Base-by-base conservation (phyloP, 1,284 basidiomycete species). In the Gomphus bonarii region DNA sequence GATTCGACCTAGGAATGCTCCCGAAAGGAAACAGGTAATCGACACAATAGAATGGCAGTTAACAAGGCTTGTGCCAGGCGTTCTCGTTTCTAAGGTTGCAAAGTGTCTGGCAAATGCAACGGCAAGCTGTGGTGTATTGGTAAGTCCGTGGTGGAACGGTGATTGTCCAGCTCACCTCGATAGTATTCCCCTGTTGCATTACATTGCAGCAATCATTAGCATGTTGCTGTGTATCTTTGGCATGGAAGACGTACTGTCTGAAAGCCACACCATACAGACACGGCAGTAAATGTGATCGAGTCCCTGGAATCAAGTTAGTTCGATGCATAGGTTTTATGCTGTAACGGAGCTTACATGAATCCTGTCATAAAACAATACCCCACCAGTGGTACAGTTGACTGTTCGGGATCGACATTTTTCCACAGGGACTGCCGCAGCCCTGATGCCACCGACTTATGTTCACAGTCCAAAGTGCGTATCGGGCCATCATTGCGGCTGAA, bases 311-410 rank as follows among this genome's bases (percentile, higher is more conserved):
- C n/a, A 10, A 22, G 20, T 40, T 5, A 44, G 20, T 8, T 8
- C 20, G 42, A 44, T 44, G 8, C 5, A 44, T 22, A 20, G 8
- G 1, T 18, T 25, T n/a, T 52, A 8, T 11, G 3, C 7, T 20
- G 2, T 8, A 6, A 8, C 3, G 5, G 42, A 31, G 76, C 80
- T 63, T 65, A 87, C 78, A 90, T 84, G 71, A 82, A 88, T 0
- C 90, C 91, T 0, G 90, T 93, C 80, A 93, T 84, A 70, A 92
- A 91, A 69, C 88, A 91, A 66, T 82, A 91, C 8, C 78, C 81
- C 4, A 84, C 76, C 53, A 91, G 74, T 10, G 85, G 84, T 5
- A 73, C 73, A 0, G 80, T 78, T 0, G 79, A 75, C 60, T 75
- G 69, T 20, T 75, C 71, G 1, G 79, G 75, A 65, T 92, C 85